phyloP scores from a whole-genome alignment of 176 grass and related monocot genomes.

The Musa acuminata region DNA sequence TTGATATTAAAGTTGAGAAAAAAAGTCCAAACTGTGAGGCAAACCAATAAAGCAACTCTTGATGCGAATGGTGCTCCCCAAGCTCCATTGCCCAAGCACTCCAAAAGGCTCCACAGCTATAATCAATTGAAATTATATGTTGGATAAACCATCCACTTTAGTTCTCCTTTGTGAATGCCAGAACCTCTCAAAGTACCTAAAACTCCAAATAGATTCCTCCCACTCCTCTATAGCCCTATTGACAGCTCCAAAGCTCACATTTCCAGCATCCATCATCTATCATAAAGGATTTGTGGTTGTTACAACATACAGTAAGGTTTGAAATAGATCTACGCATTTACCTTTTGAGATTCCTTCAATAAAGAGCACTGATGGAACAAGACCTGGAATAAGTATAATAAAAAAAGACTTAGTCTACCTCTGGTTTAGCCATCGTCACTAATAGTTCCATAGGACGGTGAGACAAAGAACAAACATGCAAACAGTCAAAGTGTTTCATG shows the following conservation, averaged over 20 bases:
- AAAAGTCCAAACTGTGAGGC: slow-evolving; percentile 14
- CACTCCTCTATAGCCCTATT: slow-evolving; percentile 22
- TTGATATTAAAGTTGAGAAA: slow-evolving; percentile 4
- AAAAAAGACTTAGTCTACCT: neutral
- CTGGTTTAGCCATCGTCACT: neutral
- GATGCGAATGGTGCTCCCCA: slow-evolving; percentile 22
- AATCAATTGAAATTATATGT: slow-evolving; percentile 18
- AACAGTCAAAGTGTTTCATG: neutral
- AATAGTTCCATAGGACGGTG: neutral
- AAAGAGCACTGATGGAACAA: neutral
- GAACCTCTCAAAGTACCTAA: slow-evolving; percentile 19
- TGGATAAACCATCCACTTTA: slow-evolving; percentile 16
- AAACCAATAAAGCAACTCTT: slow-evolving; percentile 24
- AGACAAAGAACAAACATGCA: neutral
- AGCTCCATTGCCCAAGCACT: slow-evolving; percentile 21
- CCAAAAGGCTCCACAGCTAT: slow-evolving; percentile 22
- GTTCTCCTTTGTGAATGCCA: slow-evolving; percentile 21
- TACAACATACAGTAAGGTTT: slow-evolving; percentile 2
- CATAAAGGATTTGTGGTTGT: slow-evolving; percentile 20
- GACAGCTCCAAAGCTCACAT: slow-evolving; percentile 23
- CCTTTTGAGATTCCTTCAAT: slow-evolving; percentile 6
- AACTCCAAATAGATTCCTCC: slow-evolving; percentile 17
- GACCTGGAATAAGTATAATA: slow-evolving; percentile 7
- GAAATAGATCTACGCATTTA: slow-evolving; percentile 19
- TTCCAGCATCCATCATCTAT: slow-evolving; percentile 23